Evolutionary conservation across 352 stramenopile genomes (phyloP), one percentile per base, ranked within the genome.

Genomic region (Pythium inflatum): DNA sequence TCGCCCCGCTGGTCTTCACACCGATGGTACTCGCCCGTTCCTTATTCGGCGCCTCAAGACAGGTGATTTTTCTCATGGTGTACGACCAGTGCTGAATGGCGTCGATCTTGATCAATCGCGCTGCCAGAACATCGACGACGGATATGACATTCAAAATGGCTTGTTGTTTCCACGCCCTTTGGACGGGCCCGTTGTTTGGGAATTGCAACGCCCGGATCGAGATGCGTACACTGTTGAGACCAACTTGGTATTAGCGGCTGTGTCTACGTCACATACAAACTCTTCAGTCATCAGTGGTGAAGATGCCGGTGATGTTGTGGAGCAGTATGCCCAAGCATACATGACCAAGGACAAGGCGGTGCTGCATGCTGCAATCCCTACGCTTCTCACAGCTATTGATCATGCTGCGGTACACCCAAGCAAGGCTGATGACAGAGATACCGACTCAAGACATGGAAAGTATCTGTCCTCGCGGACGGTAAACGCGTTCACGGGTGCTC

Each of bases 1-100:
- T 3, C 9, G 66, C 2, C 71, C 71, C 1, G 50, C 66, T 4
- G 66, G 66, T 28, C n/a, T 65, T 0, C 57, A 72, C 30, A 58
- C 74, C 7, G 51, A 5, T 28, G 7, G 6, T 8, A 72, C 70
- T 0, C 16, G 34, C 4, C 70, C 70, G 5, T 34, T 76, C 6
- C 31, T 51, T 1, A 30, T 71, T 3, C 12, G 24, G 4, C 53
- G 54, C 14, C 13, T 33, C 22, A 25, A 36, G 9, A 24, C 12
- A 22, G 43, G 57, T 8, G 20, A 65, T 27, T 22, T 55, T 13
- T 14, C 18, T 12, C 40, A 65, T 22, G 57, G 40, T 25, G 51
- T 59, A 6, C 51, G 51, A 16, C 30, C 28, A 20, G 51, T n/a
- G 20, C 6, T 59, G 14, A 5, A 12, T 27, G 51, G 20, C 12